Percentiles rank a stretch among this genome's conserved stretches.
phyloP scores from a whole-genome alignment of 2,329 filamentous ascomycete species.

The Rhinocladiella mackenziei region DNA sequence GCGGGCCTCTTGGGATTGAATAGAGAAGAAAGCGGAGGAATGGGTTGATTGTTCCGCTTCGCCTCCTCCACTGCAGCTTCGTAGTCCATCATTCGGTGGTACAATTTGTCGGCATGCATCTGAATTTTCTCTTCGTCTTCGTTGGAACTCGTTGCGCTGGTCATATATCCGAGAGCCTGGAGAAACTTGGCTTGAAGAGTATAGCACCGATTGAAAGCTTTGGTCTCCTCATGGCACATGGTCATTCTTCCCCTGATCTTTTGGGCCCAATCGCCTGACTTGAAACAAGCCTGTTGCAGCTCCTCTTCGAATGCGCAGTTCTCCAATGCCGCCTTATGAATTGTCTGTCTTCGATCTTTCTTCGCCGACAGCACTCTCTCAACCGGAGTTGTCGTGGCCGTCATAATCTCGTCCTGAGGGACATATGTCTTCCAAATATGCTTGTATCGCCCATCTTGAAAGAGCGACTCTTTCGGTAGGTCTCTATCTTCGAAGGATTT shows the following conservation, averaged over 20 bases:
- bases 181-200: constrained; percentile 85
- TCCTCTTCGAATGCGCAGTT: constrained; percentile 89
- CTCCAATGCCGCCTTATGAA: constrained; percentile 79
- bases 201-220: constrained; percentile 79
- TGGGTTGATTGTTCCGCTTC: constrained; percentile 40
- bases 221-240: constrained; percentile 75
- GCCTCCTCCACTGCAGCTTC: constrained; percentile 68
- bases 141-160: constrained; percentile 58
- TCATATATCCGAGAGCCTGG: constrained; percentile 75
- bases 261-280: constrained; percentile 62
- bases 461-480: constrained; percentile 52
- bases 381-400: constrained; percentile 68
- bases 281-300: constrained; percentile 78
- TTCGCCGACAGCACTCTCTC: constrained; percentile 77
- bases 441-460: constrained; percentile 69
- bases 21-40: constrained; percentile 43
- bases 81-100: constrained; percentile 79
- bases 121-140: constrained; percentile 83
- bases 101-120: constrained; percentile 90
- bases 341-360: constrained; percentile 73
- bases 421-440: constrained; percentile 91
- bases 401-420: constrained; percentile 66
- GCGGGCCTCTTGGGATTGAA: constrained; percentile 38
- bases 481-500: constrained; percentile 22
- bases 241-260: constrained; percentile 54